Percentiles rank a stretch among this genome's conserved stretches.
These are phyloP conservation scores for Capsicum rhomboideum DNA, from an alignment of 257 asterid genomes.

Conservation along the genomic window DNA sequence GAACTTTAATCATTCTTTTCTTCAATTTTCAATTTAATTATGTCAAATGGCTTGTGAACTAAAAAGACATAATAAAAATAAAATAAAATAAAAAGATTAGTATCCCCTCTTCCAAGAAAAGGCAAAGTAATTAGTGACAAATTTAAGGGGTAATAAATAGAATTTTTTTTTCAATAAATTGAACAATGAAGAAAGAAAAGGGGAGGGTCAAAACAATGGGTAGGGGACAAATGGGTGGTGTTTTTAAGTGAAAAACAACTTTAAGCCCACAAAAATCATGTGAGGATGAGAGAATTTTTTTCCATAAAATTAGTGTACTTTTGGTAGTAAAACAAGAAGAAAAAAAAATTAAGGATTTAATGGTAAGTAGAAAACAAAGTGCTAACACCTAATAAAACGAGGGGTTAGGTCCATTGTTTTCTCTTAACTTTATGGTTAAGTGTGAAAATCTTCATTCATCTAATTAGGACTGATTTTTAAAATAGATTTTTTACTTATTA, in stretches of 20 bases:
- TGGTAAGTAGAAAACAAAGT: neutral
- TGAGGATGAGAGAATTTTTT: neutral
- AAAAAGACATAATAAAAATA: no score
- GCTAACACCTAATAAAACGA: neutral
- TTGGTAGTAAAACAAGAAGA: neutral
- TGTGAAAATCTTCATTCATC: neutral
- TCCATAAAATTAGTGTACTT: neutral
- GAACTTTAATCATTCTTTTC: no score
- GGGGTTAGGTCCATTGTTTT: neutral
- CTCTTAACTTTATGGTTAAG: neutral
- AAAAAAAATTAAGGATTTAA: neutral
- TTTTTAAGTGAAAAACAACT: neutral
- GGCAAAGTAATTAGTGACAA: neutral
- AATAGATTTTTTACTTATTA: neutral
- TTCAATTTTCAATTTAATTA: no score
- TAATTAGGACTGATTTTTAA: neutral
- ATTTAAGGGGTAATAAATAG: neutral
- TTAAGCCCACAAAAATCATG: neutral
- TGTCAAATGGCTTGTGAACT: no score
- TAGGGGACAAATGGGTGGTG: neutral
- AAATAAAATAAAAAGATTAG: no score
- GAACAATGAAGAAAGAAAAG: neutral
- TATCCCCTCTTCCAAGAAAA: neutral
- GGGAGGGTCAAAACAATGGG: neutral
- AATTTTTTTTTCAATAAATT: neutral